phyloP scores from a whole-genome alignment of 2,329 filamentous ascomycete species.

The Colletotrichum tamarilloi region DNA sequence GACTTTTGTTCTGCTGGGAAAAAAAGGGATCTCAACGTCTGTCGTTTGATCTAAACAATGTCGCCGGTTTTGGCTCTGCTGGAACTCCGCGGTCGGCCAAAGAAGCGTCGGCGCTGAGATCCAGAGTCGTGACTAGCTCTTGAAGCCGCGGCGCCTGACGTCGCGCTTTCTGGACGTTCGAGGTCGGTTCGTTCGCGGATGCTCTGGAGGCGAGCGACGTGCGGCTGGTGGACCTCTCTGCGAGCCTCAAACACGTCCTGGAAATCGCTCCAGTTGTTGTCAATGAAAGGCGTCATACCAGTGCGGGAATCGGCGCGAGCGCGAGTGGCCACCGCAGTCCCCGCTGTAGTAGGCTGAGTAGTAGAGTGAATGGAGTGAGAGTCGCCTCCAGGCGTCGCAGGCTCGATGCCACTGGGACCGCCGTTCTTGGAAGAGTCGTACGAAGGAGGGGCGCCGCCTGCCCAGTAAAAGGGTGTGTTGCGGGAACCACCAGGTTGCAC shows the following conservation, averaged over 20 bases:
- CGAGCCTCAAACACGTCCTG: conserved; percentile 59
- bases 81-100: conserved; percentile 27
- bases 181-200: conserved; percentile 33
- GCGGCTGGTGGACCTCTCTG: conserved; percentile 47
- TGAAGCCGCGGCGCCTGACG: conserved; percentile 4
- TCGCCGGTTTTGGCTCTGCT: conserved; percentile 9
- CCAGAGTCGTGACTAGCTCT: conserved; percentile 23
- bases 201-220: conserved; percentile 36
- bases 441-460: conserved; percentile 47
- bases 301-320: conserved; percentile 33
- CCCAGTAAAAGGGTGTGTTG: conserved; percentile 72
- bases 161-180: conserved; percentile 11
- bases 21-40: background rate
- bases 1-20: background rate
- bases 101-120: conserved; percentile 26
- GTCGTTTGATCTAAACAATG: conserved; percentile 2
- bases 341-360: conserved; percentile 41
- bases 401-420: conserved; percentile 33
- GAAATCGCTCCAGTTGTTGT: conserved; percentile 52
- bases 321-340: conserved; percentile 41
- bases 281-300: conserved; percentile 40
- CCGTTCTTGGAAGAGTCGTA: conserved; percentile 44
- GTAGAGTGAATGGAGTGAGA: conserved; percentile 39
- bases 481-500: conserved; percentile 74
- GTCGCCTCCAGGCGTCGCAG: conserved; percentile 17